phyloP scores from a whole-genome alignment of 192 early-diverging fungal species.

The Pecoramyces ruminantium region DNA sequence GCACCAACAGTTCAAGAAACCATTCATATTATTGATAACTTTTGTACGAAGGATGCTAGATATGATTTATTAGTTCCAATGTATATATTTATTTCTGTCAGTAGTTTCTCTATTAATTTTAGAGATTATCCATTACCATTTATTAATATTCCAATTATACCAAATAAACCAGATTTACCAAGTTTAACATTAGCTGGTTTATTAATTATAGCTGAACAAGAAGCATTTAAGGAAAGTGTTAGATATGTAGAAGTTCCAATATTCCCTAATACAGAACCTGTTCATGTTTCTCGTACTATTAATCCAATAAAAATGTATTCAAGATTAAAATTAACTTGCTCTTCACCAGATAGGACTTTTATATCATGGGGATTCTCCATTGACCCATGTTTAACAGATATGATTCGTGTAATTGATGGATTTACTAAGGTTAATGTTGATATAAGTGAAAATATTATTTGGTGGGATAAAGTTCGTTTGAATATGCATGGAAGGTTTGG shows the following conservation, averaged over 20 bases:
- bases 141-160: neutral
- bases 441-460: neutral
- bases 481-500: neutral
- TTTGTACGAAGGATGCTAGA: neutral
- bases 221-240: neutral
- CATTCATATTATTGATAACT: neutral
- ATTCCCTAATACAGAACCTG: neutral
- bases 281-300: neutral
- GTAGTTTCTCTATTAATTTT: neutral
- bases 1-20: neutral
- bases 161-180: neutral
- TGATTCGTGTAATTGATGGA: neutral
- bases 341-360: neutral
- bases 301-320: neutral
- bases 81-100: neutral
- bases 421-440: neutral
- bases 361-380: neutral
- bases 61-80: neutral
- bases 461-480: neutral
- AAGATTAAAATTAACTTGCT: neutral
- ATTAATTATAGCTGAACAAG: neutral
- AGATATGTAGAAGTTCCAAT: neutral
- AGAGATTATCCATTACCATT: neutral
- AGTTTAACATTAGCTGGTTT: neutral
- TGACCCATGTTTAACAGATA: neutral